A percentile compares a stretch with the other conserved stretches of the same genome.
phyloP scores from a whole-genome alignment of 129 eudicot species.

The Daucus carota region DH1_v3.0 NC_030385.2:13025001-13025500 shows the following conservation, averaged over 20 bases:
- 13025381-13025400: slow-evolving; percentile 42
- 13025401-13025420: slow-evolving; percentile 63
- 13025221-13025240: slow-evolving; percentile 77
- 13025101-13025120: neutral
- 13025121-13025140: neutral
- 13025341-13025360: too few species aligned
- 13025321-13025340: slow-evolving; percentile 4
- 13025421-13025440: slow-evolving; percentile 81
- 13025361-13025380: neutral
- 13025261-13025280: slow-evolving; percentile 55
- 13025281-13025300: slow-evolving; percentile 65
- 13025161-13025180: slow-evolving; percentile 85
- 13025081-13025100: too few species aligned
- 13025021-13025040: neutral
- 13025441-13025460: slow-evolving; percentile 61
- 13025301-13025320: slow-evolving; percentile 5
- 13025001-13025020: neutral
- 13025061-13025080: neutral
- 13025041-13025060: neutral
- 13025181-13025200: slow-evolving; percentile 75
- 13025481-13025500: slow-evolving; percentile 78
- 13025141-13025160: slow-evolving; percentile 48
- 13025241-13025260: slow-evolving; percentile 81
- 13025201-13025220: slow-evolving; percentile 83
- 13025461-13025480: slow-evolving; percentile 77